Evolutionary conservation across 2,329 filamentous ascomycete genomes (phyloP).

Genomic region (Sporothrix pallida): DNA sequence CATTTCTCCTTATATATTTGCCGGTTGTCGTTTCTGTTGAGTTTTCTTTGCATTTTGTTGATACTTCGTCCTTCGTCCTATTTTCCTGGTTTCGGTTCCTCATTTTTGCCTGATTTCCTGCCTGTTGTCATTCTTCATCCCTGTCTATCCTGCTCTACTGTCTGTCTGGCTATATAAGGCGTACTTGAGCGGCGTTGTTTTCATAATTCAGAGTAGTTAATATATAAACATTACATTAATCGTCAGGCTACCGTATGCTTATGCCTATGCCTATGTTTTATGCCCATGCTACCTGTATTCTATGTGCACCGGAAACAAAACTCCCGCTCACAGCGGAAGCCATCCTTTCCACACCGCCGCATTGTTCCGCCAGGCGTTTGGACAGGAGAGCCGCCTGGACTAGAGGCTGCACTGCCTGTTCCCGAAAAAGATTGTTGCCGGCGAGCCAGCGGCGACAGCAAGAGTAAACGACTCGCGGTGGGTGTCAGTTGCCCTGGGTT

Average conservation of each 20-base stretch:
- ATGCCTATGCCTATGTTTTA: too few species aligned
- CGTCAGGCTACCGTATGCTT: not conserved
- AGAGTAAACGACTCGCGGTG: not conserved
- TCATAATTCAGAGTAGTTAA: conserved; percentile 1
- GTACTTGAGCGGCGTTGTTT: conserved; percentile 20
- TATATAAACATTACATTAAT: not conserved
- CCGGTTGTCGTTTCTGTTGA: not conserved
- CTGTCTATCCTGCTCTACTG: not conserved
- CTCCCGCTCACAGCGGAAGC: conserved; percentile 60
- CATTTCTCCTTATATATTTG: not conserved
- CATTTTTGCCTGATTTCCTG: not conserved
- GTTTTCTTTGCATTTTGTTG: not conserved
- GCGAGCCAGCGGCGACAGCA: conserved; percentile 30
- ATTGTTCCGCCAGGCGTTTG: conserved; percentile 58
- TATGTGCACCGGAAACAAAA: conserved; percentile 63
- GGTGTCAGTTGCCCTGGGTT: not conserved
- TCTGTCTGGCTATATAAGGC: conserved; percentile 23
- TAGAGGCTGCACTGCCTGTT: conserved; percentile 31
- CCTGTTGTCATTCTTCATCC: not conserved
- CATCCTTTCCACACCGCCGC: conserved; percentile 60
- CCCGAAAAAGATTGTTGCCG: not conserved
- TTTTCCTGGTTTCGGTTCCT: not conserved
- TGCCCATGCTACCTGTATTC: not conserved
- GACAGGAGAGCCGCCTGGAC: conserved; percentile 42
- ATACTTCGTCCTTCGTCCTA: not conserved